Conservation (phyloP, 108 stramenopile species). For the Skeletonema menzelii region DNA sequence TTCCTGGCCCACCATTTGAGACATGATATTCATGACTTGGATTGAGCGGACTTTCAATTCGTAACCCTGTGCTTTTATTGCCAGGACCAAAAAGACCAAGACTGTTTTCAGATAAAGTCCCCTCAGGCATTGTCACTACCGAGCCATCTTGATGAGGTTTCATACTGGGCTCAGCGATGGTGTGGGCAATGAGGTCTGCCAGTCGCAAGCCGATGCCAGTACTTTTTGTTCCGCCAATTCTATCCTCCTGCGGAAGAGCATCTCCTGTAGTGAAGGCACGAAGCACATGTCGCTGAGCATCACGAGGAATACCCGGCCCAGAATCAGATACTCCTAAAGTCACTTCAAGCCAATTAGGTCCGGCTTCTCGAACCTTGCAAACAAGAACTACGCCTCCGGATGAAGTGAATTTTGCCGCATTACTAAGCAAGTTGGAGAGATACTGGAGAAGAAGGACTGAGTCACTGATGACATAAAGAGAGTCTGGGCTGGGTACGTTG, state of each 20-base stretch:
- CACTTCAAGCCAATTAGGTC: constrained; percentile 40
- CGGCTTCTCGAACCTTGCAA: constrained; percentile 31
- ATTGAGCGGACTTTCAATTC: constrained; percentile 25
- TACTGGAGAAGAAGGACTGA: constrained; percentile 45
- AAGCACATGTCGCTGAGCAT: constrained; percentile 37
- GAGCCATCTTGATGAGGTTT: constrained; percentile 37
- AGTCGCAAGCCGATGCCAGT: constrained; percentile 45
- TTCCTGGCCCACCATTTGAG: constrained; percentile 34
- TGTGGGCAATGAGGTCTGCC: constrained; percentile 45
- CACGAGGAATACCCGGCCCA: constrained; percentile 39
- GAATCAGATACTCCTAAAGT: constrained; percentile 43
- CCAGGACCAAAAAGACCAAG: constrained; percentile 8
- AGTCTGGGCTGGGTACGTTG: constrained; percentile 25
- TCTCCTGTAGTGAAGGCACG: constrained; percentile 49
- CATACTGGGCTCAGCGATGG: constrained; percentile 34
- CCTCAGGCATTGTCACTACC: constrained; percentile 14
- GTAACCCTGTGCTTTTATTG: constrained; percentile 20
- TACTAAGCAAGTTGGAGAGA: constrained; percentile 36
- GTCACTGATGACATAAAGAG: constrained; percentile 32
- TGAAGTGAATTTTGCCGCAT: constrained; percentile 46
- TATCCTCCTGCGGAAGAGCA: constrained; percentile 44
- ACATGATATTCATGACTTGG: constrained; percentile 16
- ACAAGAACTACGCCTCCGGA: constrained; percentile 33
- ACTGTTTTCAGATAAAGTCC: constrained; percentile 15
- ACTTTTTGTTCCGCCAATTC: constrained; percentile 26